These are phyloP conservation scores for Gossypium mustelinum DNA, from an alignment of 345 rosid genomes.

Conservation along the genomic window DNA sequence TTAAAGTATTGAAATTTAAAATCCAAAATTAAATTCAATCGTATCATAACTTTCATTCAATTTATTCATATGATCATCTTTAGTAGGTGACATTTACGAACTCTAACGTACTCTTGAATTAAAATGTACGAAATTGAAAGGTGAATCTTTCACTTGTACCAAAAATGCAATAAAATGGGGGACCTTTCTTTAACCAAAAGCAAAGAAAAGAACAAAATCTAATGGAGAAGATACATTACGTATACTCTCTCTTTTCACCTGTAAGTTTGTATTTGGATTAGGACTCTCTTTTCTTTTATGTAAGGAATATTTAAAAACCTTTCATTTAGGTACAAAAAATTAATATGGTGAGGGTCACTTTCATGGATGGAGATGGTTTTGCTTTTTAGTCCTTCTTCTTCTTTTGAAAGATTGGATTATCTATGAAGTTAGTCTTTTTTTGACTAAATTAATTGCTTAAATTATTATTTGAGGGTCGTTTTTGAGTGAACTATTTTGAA, in stretches of 20 bases:
- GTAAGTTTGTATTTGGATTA: slow-evolving; percentile 27
- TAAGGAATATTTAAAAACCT: slow-evolving; percentile 10
- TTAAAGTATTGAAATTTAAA: no score
- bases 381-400: not conserved
- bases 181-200: not conserved
- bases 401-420: not conserved
- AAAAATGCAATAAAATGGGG: not conserved
- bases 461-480: not conserved
- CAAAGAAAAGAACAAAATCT: not conserved
- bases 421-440: not conserved
- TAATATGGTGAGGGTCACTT: not conserved
- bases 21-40: no score
- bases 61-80: no score
- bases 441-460: not conserved
- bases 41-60: no score
- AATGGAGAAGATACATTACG: slow-evolving; percentile 14
- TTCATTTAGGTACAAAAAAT: not conserved
- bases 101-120: no score
- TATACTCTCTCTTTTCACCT: not conserved
- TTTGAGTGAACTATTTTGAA: not conserved
- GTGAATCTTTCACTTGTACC: not conserved
- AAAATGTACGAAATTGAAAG: no score
- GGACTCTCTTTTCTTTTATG: slow-evolving; percentile 2
- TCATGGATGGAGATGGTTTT: slow-evolving; percentile 10
- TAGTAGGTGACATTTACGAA: no score